A percentile compares a stretch with the other conserved stretches of the same genome.
These are phyloP conservation scores for Malassezia globosa DNA, from an alignment of 1,284 basidiomycete species.

Conservation along the genomic window DNA sequence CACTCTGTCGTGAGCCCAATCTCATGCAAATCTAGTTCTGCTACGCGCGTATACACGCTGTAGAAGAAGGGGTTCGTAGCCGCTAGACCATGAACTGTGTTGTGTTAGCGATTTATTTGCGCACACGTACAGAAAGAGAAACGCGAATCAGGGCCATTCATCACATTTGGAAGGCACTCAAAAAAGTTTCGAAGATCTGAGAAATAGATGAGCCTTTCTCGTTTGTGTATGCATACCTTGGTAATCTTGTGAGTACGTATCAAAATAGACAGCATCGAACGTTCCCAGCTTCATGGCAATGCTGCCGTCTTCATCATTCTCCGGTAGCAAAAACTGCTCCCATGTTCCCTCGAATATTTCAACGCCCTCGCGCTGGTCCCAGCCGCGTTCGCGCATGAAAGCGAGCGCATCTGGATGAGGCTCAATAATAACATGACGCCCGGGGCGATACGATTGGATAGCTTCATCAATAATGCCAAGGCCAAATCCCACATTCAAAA, in stretches of 20 bases:
- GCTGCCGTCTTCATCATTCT: constrained; percentile 65
- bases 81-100: constrained; percentile 72
- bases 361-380: constrained; percentile 29
- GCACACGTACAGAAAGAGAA: constrained; percentile 58
- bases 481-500: constrained; percentile 88
- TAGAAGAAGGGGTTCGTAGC: constrained; percentile 72
- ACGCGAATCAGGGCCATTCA: constrained; percentile 63
- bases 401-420: constrained; percentile 80
- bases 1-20: constrained; percentile 65
- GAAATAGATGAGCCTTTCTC: not conserved
- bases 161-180: constrained; percentile 64
- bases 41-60: constrained; percentile 76
- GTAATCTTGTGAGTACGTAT: constrained; percentile 86
- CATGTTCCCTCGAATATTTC: constrained; percentile 36
- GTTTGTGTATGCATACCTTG: constrained; percentile 50
- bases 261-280: constrained; percentile 87
- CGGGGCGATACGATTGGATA: constrained; percentile 62
- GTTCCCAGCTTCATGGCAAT: constrained; percentile 57
- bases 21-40: constrained; percentile 73
- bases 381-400: constrained; percentile 56
- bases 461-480: constrained; percentile 81
- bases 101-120: not conserved
- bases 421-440: constrained; percentile 81
- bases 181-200: constrained; percentile 69
- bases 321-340: constrained; percentile 63